Percentiles rank a stretch among this genome's conserved stretches.
Conservation (phyloP, 306 rosid species). For the Amphicarpaea edgeworthii region DNA sequence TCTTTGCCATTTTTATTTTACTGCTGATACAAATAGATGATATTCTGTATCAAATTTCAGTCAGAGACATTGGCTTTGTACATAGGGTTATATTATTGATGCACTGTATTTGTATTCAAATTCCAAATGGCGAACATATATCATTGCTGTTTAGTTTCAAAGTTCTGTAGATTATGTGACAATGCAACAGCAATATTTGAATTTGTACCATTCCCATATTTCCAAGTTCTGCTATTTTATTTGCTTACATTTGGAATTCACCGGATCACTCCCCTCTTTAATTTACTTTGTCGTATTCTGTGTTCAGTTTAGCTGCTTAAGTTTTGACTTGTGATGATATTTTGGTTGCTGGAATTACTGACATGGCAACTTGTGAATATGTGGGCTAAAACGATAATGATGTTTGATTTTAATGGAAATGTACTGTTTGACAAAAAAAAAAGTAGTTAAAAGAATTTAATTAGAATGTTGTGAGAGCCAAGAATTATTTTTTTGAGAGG, state of each 20-base stretch:
- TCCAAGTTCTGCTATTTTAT: slow-evolving; percentile 3
- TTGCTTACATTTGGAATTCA: background rate
- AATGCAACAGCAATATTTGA: slow-evolving; percentile 38
- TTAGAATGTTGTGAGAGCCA: no score
- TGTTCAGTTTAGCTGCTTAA: background rate
- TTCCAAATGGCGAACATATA: slow-evolving; percentile 36
- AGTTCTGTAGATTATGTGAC: slow-evolving; percentile 43
- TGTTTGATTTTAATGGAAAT: background rate
- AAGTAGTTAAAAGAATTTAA: no score
- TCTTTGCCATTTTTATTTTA: slow-evolving; percentile 32
- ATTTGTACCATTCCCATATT: slow-evolving; percentile 35
- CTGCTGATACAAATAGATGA: slow-evolving; percentile 32
- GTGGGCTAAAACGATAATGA: background rate
- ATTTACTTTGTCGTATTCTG: background rate
- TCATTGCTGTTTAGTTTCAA: slow-evolving; percentile 42
- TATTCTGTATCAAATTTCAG: slow-evolving; percentile 42
- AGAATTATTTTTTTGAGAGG: no score
- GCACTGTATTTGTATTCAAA: slow-evolving; percentile 45
- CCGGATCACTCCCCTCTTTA: no score
- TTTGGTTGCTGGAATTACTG: background rate
- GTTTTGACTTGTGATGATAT: background rate
- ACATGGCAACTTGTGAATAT: background rate
- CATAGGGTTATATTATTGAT: slow-evolving; percentile 52
- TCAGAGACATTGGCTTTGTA: slow-evolving; percentile 57
- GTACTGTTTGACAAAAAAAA: no score